Base-by-base conservation (phyloP, 768 basidiomycete genomes). In the Tephrocybe sp. region DNA sequence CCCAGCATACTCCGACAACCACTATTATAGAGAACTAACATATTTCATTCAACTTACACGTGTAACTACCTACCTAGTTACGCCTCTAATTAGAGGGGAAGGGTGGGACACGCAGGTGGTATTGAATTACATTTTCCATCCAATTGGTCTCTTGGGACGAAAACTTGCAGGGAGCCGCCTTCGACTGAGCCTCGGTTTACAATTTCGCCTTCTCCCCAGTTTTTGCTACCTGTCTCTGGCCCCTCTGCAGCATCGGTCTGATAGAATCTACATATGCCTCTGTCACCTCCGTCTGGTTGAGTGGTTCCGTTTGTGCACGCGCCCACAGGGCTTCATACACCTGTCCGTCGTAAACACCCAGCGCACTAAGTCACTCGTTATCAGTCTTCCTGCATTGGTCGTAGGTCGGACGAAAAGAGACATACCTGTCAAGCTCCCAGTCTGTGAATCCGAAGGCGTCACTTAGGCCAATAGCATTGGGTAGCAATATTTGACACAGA, bases 361-460 rank as follows among this genome's bases (percentile, higher is more conserved):
- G 67, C 0, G 84, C 81, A 62, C 85, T 85, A 21, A 4, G 11
- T 40, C 24, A 9, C 38, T 50, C 15, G 45, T 43, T 20, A 23
- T 30, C 23, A 40, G 25, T 14, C 12, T 30, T n/a, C n/a, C n/a
- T n/a, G n/a, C n/a, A n/a, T 5, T 30, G 20, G 9, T 36, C 11
- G 3, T 12, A 30, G 50, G 25, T 38, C 6, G 28, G 28, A 30
- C 5, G 6, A 17, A 18, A 12, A 25, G 4, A 36, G 34, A 4
- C 42, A 21, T 10, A 82, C 82, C 84, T 86, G 56, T 88, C 78
- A 14, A 90, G 68, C 45, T 88, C 81, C 84, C 85, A 90, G 58
- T 90, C 87, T 0, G 80, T 75, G 58, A 88, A 87, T 0, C 81
- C 84, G n/a, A 62, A 89, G 3, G 85, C 81, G 61, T 91, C 88